Percentiles rank a stretch among this genome's conserved stretches.
Evolutionary conservation across 2,329 filamentous ascomycete genomes (phyloP).

Genomic region (Exserohilum rostratum): DNA sequence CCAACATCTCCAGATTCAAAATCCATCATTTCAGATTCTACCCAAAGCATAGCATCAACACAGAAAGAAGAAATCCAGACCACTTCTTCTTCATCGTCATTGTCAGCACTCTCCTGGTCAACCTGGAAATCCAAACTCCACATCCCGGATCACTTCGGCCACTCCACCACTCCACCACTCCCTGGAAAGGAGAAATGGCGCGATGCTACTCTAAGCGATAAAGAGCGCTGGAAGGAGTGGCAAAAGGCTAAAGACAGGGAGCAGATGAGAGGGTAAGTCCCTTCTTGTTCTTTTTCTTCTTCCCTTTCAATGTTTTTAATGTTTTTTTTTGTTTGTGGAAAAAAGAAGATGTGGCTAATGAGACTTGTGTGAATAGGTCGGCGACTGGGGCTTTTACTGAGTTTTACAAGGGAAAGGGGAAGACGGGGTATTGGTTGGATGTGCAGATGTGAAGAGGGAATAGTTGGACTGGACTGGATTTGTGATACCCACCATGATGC

Average conservation of each 20-base stretch:
- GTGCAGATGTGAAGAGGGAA: neutral
- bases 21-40: neutral
- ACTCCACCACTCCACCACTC: neutral
- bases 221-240: slow-evolving; percentile 38
- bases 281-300: neutral
- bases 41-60: neutral
- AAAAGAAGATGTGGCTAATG: too few relatives aligned
- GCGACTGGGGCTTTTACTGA: slow-evolving; percentile 17
- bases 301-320: neutral
- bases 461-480: neutral
- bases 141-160: too few relatives aligned
- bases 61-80: neutral
- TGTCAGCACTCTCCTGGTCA: neutral
- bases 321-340: too few relatives aligned
- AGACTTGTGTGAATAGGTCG: slow-evolving; percentile 12
- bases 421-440: slow-evolving; percentile 19
- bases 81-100: neutral
- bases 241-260: slow-evolving; percentile 33
- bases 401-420: slow-evolving; percentile 24
- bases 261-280: slow-evolving; percentile 14
- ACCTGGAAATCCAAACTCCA: slow-evolving; percentile 20
- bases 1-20: neutral
- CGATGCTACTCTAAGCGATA: slow-evolving; percentile 28
- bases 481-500: neutral
- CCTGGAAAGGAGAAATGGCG: slow-evolving; percentile 31